Conservation (phyloP, 306 rosid genomes). For the Rosa rugosa region DNA sequence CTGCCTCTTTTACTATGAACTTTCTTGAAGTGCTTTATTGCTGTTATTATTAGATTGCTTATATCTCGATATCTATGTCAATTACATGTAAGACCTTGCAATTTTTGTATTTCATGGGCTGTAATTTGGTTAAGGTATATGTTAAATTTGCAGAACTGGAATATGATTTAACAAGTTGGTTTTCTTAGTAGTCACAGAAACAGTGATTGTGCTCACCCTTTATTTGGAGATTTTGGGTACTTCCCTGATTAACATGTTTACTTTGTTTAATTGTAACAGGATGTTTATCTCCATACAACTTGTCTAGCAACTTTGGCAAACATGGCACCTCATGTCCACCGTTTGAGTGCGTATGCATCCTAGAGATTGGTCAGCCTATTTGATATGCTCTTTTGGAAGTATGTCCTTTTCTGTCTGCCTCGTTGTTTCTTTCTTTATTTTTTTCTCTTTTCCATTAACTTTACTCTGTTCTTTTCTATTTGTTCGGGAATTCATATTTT, state of each 20-base stretch:
- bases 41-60: background rate
- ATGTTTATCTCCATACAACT: conserved; percentile 97
- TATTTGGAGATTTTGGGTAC: background rate
- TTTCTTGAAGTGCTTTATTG: conserved; percentile 6
- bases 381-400: conserved; percentile 94
- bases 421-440: background rate
- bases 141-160: background rate
- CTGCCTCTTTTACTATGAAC: conserved; percentile 15
- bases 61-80: background rate
- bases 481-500: conserved; percentile 10
- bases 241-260: background rate
- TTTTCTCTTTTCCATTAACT: conserved; percentile 5
- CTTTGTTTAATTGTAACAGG: conserved; percentile 38
- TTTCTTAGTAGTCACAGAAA: background rate
- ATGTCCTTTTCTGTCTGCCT: conserved; percentile 27
- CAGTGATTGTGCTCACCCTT: background rate
- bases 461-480: background rate
- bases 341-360: conserved; percentile 88
- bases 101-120: background rate
- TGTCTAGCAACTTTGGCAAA: conserved; percentile 94
- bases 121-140: background rate
- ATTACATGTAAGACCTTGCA: too few species aligned
- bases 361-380: conserved; percentile 97
- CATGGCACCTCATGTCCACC: conserved; percentile 97
- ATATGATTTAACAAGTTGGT: background rate